phyloP scores from a whole-genome alignment of 2,329 filamentous ascomycete genomes.

The Diplodia mutila region DNA sequence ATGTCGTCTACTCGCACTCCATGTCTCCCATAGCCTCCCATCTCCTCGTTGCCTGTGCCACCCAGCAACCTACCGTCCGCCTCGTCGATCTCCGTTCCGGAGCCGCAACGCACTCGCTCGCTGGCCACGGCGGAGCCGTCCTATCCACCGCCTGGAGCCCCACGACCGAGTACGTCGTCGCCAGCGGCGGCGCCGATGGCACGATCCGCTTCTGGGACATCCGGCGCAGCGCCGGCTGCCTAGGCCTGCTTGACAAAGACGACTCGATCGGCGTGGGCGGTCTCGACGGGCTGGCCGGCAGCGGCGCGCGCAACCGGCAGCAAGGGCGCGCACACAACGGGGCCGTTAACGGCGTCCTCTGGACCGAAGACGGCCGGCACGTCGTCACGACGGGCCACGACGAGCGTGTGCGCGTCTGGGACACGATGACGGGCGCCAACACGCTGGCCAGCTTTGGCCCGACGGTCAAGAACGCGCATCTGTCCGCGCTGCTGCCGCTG shows the following conservation, averaged over 20 bases:
- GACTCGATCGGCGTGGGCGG: slow-evolving; percentile 71
- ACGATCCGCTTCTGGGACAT: slow-evolving; percentile 87
- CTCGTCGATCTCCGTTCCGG: slow-evolving; percentile 86
- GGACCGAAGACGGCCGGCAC: slow-evolving; percentile 78
- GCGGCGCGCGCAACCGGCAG: slow-evolving; percentile 45
- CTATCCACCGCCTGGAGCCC: slow-evolving; percentile 79
- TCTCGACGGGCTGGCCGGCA: slow-evolving; percentile 50
- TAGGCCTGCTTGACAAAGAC: slow-evolving; percentile 82
- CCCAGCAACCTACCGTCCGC: slow-evolving; percentile 80
- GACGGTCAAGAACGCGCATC: slow-evolving; percentile 69
- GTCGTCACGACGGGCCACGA: slow-evolving; percentile 84
- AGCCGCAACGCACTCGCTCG: slow-evolving; percentile 60
- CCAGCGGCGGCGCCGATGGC: slow-evolving; percentile 83
- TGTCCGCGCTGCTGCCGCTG: slow-evolving; percentile 47
- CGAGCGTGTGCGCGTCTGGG: slow-evolving; percentile 83
- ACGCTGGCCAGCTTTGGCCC: slow-evolving; percentile 88
- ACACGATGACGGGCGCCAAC: slow-evolving; percentile 78
- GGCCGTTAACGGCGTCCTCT: slow-evolving; percentile 81
- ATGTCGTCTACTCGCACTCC: slow-evolving; percentile 75
- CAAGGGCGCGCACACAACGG: slow-evolving; percentile 69
- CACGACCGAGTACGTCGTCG: slow-evolving; percentile 75
- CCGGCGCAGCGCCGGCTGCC: slow-evolving; percentile 72
- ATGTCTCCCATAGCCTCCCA: slow-evolving; percentile 73
- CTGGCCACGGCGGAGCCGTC: slow-evolving; percentile 56
- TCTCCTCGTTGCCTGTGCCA: slow-evolving; percentile 84